Evolutionary conservation across 176 grass and related monocot species (phyloP), one percentile per base, ranked within the genome.

Genomic region (Cenchrus fungigraminus): DNA sequence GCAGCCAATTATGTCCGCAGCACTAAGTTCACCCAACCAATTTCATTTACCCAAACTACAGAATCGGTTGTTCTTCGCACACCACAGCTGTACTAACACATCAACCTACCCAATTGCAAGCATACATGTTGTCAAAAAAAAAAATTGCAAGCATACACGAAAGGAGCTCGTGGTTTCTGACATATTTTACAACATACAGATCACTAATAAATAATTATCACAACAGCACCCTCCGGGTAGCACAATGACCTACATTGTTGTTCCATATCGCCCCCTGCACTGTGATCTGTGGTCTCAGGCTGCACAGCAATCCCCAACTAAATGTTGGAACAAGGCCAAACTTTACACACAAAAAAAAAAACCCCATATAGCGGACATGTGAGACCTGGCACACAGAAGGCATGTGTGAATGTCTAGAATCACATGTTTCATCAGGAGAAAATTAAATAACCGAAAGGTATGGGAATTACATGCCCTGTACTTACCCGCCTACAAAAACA

Each of bases 141-240:
- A 25, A 25, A 68, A 64, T 58, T 60, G 28, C 51, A 60, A 60
- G 28, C 71, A 77, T 22, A 28, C 51, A 81, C 25, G 17, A 37
- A 55, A 59, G 46, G 53, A 44, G 67, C 67, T 81, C 43, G 79
- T 77, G 63, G 17, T 78, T 77, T 47, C 63, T 64, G n/a, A 4
- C 9, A 53, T 71, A 71, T 67, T 78, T 78, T 83, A 88, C 86
- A 83, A 77, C 52, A 81, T 77, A 63, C 72, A 77, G 28, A 34
- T 34, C 3, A 49, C 25, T 17, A 15, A 52, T 31, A 22, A 42
- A 47, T 43, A 82, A 60, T 25, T 76, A 59, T 60, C 61, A 87
- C 78, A 66, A 51, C 51, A 42, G 10, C 25, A 17, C 25, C 22
- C 17, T 29, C 46, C 32, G 2, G 2, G n/a, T 15, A 34, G 61